phyloP scores from a whole-genome alignment of 1,284 basidiomycete species.

The Apiotrichum sp. region DNA sequence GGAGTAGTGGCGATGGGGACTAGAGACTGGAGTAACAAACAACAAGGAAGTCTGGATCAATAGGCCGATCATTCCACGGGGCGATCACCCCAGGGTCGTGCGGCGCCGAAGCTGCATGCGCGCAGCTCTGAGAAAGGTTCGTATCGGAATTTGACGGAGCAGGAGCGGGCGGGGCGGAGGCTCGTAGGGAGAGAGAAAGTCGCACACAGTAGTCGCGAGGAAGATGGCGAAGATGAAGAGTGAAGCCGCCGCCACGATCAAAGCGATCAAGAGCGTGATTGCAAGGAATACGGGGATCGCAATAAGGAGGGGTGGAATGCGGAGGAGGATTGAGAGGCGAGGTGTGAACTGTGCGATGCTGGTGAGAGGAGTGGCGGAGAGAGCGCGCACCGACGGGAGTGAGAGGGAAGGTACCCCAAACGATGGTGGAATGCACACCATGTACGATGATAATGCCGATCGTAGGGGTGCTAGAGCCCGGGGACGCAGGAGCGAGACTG shows the following conservation, averaged over 20 bases:
- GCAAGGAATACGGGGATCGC: background rate
- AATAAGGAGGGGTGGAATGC: background rate
- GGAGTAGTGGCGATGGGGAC: too few species aligned
- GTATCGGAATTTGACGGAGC: background rate
- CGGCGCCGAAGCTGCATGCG: background rate
- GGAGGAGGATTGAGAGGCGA: background rate
- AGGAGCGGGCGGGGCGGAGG: background rate
- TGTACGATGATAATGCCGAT: background rate
- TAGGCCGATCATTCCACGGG: too few species aligned
- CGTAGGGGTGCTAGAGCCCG: too few species aligned
- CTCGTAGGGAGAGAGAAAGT: background rate
- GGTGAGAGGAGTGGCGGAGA: background rate
- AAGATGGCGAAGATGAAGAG: background rate
- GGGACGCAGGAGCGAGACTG: background rate
- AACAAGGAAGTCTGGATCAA: too few species aligned
- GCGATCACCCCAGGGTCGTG: background rate
- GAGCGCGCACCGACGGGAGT: background rate
- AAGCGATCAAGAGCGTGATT: background rate
- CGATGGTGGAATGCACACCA: background rate
- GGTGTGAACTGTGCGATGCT: background rate
- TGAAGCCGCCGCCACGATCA: background rate
- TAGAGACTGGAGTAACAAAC: too few species aligned
- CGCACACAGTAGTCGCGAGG: background rate
- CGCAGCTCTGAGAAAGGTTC: background rate
- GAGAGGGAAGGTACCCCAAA: background rate